Percentiles rank a stretch among this genome's conserved stretches.
Evolutionary conservation across 495 filamentous ascomycete genomes (phyloP).

Genomic region (Podospora bellae-mahoneyi): DNA sequence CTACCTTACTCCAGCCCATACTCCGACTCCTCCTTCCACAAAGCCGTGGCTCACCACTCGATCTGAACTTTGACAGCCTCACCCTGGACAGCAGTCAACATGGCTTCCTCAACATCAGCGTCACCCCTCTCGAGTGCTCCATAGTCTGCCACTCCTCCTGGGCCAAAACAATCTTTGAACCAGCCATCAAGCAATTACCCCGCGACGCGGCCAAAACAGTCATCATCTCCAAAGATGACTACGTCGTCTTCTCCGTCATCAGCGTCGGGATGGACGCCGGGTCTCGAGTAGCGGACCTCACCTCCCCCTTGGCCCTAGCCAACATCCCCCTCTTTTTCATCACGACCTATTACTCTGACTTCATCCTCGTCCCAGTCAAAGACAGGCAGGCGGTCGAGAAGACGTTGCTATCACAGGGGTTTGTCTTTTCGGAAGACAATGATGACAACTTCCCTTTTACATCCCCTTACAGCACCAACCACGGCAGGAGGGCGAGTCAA

Average conservation of each 20-base stretch:
- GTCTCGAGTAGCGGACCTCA: slow-evolving; percentile 88
- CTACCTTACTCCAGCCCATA: slow-evolving; percentile 77
- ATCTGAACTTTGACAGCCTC: slow-evolving; percentile 6
- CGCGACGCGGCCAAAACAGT: slow-evolving; percentile 50
- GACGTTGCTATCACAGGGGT: slow-evolving; percentile 74
- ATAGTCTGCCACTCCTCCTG: slow-evolving; percentile 77
- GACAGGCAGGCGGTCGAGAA: slow-evolving; percentile 68
- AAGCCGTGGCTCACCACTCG: slow-evolving; percentile 18
- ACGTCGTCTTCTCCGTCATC: slow-evolving; percentile 82
- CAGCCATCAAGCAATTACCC: slow-evolving; percentile 56
- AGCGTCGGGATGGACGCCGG: slow-evolving; percentile 88
- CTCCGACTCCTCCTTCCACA: slow-evolving; percentile 76
- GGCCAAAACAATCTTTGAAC: slow-evolving; percentile 69
- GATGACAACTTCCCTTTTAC: slow-evolving; percentile 58
- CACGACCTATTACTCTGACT: slow-evolving; percentile 96
- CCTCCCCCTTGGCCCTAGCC: slow-evolving; percentile 84
- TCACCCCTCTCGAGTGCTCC: slow-evolving; percentile 91
- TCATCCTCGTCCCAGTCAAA: slow-evolving; percentile 82
- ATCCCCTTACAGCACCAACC: slow-evolving; percentile 24
- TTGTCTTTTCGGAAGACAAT: slow-evolving; percentile 67
- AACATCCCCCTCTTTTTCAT: slow-evolving; percentile 98
- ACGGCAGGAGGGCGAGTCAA: slow-evolving; percentile 46
- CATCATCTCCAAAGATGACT: slow-evolving; percentile 76
- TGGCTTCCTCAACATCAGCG: slow-evolving; percentile 86
- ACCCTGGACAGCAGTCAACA: slow-evolving; percentile 44